phyloP scores from a whole-genome alignment of 495 filamentous ascomycete genomes.

The Glonium stellatum region DNA sequence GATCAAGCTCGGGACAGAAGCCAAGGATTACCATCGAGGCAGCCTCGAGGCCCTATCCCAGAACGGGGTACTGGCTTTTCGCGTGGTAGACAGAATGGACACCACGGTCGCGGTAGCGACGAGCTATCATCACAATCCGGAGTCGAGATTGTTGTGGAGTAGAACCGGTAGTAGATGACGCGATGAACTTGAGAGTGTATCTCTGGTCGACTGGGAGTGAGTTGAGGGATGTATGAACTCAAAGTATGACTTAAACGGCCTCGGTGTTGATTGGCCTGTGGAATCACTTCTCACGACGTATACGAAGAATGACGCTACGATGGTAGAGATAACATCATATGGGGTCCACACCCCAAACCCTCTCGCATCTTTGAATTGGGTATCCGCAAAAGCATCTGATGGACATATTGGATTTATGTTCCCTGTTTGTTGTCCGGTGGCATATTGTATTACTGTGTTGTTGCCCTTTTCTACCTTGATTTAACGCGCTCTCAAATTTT shows the following conservation, averaged over 20 bases:
- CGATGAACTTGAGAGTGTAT: slow-evolving; percentile 2
- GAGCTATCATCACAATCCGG: slow-evolving; percentile 55
- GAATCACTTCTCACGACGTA: slow-evolving; percentile 28
- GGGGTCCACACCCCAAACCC: slow-evolving; percentile 22
- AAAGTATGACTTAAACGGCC: slow-evolving; percentile 20
- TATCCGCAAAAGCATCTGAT: slow-evolving; percentile 30
- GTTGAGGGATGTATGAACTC: slow-evolving; percentile 5
- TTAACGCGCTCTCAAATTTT: background rate
- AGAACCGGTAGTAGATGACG: slow-evolving; percentile 14
- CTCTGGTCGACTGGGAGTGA: background rate
- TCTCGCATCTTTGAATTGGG: slow-evolving; percentile 26
- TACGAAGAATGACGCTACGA: slow-evolving; percentile 37
- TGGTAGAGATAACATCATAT: slow-evolving; percentile 26
- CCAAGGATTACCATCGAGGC: slow-evolving; percentile 58
- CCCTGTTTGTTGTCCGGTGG: slow-evolving; percentile 2
- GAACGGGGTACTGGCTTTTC: slow-evolving; percentile 74
- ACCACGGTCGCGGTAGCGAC: slow-evolving; percentile 75
- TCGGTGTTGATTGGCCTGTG: slow-evolving; percentile 15
- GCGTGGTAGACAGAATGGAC: slow-evolving; percentile 67
- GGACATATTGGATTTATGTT: slow-evolving; percentile 24
- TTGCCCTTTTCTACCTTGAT: slow-evolving; percentile 8
- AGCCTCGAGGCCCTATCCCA: slow-evolving; percentile 69
- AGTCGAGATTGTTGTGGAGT: slow-evolving; percentile 43
- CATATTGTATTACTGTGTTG: slow-evolving; percentile 19
- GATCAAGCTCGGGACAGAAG: slow-evolving; percentile 54